Evolutionary conservation across 805 yeast species (phyloP), one percentile per base, ranked within the genome.

Genomic region (Brettanomyces anomalus): DNA sequence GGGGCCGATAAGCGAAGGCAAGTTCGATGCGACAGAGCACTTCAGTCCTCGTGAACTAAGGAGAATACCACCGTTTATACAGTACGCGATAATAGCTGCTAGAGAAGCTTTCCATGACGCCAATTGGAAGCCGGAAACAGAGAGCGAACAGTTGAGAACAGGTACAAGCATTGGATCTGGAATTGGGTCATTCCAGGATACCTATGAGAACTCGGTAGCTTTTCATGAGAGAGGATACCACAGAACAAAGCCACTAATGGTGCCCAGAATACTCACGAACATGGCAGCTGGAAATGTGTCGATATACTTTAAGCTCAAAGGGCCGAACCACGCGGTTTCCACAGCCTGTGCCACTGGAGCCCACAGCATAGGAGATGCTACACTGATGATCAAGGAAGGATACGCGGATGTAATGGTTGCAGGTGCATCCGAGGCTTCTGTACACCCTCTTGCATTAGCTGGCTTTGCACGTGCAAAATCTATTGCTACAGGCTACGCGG

Each of bases 301-400:
- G 5, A 89, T 93, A 44, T 72, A 76, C 49, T 76, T 79, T 52
- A 83, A 84, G 1, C 65, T 88, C 33, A 67, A 74, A 52, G 99
- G 98, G 0, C 95, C 96, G 2, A 76, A 85, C 36, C 96, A 89
- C 56, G 68, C 95, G 0, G 93, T 79, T 0, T 76, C 95, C 2
- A 88, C 97, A 0, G 98, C 98, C 1, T 93, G 99, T 67, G 95
- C 99, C 4, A 88, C 98, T 0, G 99, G 99, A 0, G 75, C 83
- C 24, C 94, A 93, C 56, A 75, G 96, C 0, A 81, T 93, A 39
- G 97, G 97, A 3, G 99, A 93, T 57, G 97, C 96, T 0, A 75
- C 71, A 50, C 76, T 89, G 53, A 81, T 89, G 53, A 85, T 93
- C 45, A 66, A 71, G 46, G 79, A 79, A 43, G 94, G 85, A 4